These are phyloP conservation scores for Plasmodium yoelii DNA, from an alignment of 169 alveolate species.

Conservation along the genomic window DNA sequence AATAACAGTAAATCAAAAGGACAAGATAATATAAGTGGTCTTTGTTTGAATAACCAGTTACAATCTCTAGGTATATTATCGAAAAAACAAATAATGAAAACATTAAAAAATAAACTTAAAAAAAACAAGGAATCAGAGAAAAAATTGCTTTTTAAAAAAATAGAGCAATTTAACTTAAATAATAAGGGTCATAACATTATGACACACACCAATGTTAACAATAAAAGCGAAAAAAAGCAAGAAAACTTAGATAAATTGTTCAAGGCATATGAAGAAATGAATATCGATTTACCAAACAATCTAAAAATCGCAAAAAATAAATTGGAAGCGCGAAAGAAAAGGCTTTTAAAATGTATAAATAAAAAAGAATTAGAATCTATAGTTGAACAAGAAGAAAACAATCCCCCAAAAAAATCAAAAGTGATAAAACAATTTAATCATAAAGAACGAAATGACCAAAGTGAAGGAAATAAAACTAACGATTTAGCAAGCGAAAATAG, in stretches of 20 bases:
- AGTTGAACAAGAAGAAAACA: not conserved
- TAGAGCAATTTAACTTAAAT: constrained; percentile 74
- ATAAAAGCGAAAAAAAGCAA: constrained; percentile 29
- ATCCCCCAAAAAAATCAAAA: constrained; percentile 16
- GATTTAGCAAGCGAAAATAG: not conserved
- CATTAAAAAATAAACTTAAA: constrained; percentile 50
- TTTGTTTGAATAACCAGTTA: not conserved
- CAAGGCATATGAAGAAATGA: constrained; percentile 61
- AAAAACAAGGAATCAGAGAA: constrained; percentile 51
- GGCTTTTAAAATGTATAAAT: constrained; percentile 29
- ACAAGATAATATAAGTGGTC: not conserved
- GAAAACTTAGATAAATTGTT: constrained; percentile 52
- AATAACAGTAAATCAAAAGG: not conserved
- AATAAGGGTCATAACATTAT: constrained; percentile 57
- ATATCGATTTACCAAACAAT: constrained; percentile 78
- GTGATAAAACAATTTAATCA: constrained; percentile 1
- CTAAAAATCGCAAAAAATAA: constrained; percentile 44
- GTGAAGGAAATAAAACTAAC: not conserved
- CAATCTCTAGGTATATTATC: constrained; percentile 37
- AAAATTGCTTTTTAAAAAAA: constrained; percentile 65
- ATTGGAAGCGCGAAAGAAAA: constrained; percentile 54
- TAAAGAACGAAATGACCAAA: not conserved
- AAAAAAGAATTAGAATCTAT: constrained; percentile 10
- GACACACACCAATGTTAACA: constrained; percentile 37
- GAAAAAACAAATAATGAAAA: constrained; percentile 49